Base-by-base conservation (phyloP, 352 stramenopile species). In the Phytophthora litchii region DNA sequence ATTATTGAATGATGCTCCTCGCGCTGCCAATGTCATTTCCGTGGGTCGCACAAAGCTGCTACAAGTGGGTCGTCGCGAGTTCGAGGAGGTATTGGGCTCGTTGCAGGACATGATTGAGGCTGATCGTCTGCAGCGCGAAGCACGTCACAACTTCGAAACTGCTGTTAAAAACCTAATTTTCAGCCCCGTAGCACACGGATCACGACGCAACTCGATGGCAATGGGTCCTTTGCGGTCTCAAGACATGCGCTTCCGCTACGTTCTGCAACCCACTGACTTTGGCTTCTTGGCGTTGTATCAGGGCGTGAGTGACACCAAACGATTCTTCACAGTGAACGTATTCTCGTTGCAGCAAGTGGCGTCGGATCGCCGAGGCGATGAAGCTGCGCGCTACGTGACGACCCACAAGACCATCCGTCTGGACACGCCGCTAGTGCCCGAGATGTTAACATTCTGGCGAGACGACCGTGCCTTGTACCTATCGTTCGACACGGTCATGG, bases 81-180 rank as follows among this genome's bases (percentile, higher is more conserved):
- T 99, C 52, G 89, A 98, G 49, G 84, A 96, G 60, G 95, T 98
- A 32, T 66, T 99, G 23, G 96, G 96, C 20, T 92, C 96, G 20
- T 70, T 99, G 23, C 76, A 98, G 35, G 88, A 94, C 19, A 88
- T 98, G 59, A 88, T 98, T 46, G 84, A 97, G 19, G 75, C 78
- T 27, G 79, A 91, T 44, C 79, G 82, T 14, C 76, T 85, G 45
- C 82, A 91, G 57, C 82, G 86, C 20, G 83, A 94, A 36, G 86
- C 83, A 12, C 79, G 83, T 3, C 83, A 94, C 66, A 88, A 86
- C 55, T 94, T 94, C 41, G 81, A 94, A 46, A 91, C 76, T 8
- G 81, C 86, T 0, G 86, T 94, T 31, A 91, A 91, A 56, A 92
- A 94, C 54, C 48, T 94, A 5, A 91, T 91, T 44, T 91, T 81